These are phyloP conservation scores for Starmera caribaea DNA, from an alignment of 805 yeast species.

Conservation along the genomic window DNA sequence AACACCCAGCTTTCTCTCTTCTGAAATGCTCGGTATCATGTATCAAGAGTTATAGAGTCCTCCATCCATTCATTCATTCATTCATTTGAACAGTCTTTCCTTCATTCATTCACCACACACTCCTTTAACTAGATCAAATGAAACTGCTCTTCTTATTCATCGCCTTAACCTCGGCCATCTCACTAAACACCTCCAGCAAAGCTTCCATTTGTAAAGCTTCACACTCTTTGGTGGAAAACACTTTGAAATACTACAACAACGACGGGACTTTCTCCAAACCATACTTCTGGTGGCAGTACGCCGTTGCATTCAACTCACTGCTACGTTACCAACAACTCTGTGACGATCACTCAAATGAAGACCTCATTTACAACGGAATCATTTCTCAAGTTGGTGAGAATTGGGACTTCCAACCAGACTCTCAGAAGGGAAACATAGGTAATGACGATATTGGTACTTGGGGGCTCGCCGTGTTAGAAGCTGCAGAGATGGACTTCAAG, in stretches of 20 bases:
- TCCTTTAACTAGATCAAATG: background rate
- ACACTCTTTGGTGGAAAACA: constrained; percentile 46
- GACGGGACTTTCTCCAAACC: constrained; percentile 58
- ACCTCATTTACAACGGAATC: constrained; percentile 44
- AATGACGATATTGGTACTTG: constrained; percentile 67
- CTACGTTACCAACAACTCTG: constrained; percentile 69
- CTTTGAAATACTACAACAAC: constrained; percentile 62
- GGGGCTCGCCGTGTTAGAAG: constrained; percentile 55
- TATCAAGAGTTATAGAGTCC: too few relatives aligned
- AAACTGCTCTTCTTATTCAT: background rate
- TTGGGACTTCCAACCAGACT: constrained; percentile 47
- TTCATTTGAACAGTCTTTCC: too few relatives aligned
- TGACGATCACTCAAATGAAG: constrained; percentile 54
- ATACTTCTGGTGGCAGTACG: constrained; percentile 87
- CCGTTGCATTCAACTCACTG: constrained; percentile 62
- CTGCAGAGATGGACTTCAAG: constrained; percentile 49
- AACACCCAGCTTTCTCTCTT: too few relatives aligned
- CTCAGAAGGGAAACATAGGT: constrained; percentile 51
- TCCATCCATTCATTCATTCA: constrained; percentile 1
- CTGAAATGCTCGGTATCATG: too few relatives aligned
- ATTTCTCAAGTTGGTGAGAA: constrained; percentile 31
- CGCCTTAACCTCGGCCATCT: background rate
- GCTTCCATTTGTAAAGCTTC: constrained; percentile 46
- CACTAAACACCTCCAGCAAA: constrained; percentile 2
- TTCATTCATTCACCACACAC: constrained; percentile 2